A percentile compares a stretch with the other conserved stretches of the same genome.
Evolutionary conservation across 2,329 filamentous ascomycete genomes (phyloP).

Genomic region (Penicillium sp.): DNA sequence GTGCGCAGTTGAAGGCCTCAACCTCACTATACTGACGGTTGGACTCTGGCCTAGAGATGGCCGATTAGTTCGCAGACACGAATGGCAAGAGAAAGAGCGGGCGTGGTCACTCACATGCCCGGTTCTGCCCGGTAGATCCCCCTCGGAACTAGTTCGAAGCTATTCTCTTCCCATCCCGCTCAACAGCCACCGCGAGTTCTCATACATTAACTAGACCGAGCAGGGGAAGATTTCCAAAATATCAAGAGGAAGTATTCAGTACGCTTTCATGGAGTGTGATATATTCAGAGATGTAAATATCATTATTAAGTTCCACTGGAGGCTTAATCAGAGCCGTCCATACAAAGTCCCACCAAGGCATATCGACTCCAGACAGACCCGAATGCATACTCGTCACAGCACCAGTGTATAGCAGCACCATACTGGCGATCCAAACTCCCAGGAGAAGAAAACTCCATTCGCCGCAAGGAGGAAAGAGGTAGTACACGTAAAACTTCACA

Average conservation of each 20-base stretch:
- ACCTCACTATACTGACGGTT: too few species aligned
- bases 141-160: too few species aligned
- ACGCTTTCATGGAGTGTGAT: neutral
- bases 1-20: too few species aligned
- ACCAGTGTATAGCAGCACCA: constrained; percentile 12
- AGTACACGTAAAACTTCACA: neutral
- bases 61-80: too few species aligned
- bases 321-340: constrained; percentile 23
- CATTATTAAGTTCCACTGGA: constrained; percentile 21
- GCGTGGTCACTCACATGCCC: too few species aligned
- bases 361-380: constrained; percentile 6
- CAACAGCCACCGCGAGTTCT: neutral
- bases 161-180: too few species aligned
- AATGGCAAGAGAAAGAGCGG: too few species aligned
- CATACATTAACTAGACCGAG: neutral
- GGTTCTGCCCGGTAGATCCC: too few species aligned
- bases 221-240: too few species aligned
- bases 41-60: too few species aligned
- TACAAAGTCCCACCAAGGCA: constrained; percentile 12
- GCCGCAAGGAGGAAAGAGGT: neutral
- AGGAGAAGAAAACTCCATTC: neutral
- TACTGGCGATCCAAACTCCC: neutral
- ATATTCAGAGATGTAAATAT: constrained; percentile 7
- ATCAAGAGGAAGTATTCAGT: neutral
- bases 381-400: constrained; percentile 20